Percentiles rank a stretch among this genome's conserved stretches.
Evolutionary conservation across 345 rosid genomes (phyloP).

Genomic region (Citrus maxima): DNA sequence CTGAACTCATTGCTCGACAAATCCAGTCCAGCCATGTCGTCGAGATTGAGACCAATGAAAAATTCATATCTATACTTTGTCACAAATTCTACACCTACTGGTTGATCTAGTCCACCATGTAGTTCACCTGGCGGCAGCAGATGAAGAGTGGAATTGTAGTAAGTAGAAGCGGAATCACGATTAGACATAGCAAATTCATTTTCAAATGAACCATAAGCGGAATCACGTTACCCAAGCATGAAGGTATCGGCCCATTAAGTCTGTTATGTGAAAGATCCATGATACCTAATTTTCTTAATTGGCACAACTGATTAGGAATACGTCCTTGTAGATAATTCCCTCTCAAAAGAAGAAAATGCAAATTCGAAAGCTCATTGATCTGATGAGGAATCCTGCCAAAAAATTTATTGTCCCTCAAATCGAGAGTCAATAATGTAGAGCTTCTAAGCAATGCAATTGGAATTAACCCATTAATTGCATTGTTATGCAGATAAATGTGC

Average conservation of each 20-base stretch:
- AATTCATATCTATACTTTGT: not conserved
- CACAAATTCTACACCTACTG: not conserved
- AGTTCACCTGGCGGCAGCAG: fast-evolving
- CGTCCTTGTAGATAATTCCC: not conserved
- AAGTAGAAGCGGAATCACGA: fast-evolving
- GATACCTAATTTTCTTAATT: not conserved
- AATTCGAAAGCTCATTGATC: not conserved
- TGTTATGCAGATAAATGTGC: not conserved
- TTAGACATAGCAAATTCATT: fast-evolving
- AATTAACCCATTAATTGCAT: not conserved
- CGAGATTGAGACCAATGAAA: not conserved
- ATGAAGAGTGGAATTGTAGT: not conserved
- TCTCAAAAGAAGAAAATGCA: not conserved
- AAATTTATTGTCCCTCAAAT: not conserved
- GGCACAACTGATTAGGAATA: not conserved
- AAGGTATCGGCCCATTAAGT: not conserved
- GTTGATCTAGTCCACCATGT: fast-evolving
- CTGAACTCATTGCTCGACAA: not conserved
- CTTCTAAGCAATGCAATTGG: not conserved
- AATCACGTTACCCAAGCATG: not conserved
- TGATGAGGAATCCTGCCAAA: not conserved
- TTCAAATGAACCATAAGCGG: too few species aligned
- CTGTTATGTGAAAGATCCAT: not conserved
- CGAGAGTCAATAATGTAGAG: not conserved
- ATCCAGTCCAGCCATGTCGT: not conserved